phyloP scores from a whole-genome alignment of 2,329 filamentous ascomycete genomes.

The Sclerotinia nivalis region DNA sequence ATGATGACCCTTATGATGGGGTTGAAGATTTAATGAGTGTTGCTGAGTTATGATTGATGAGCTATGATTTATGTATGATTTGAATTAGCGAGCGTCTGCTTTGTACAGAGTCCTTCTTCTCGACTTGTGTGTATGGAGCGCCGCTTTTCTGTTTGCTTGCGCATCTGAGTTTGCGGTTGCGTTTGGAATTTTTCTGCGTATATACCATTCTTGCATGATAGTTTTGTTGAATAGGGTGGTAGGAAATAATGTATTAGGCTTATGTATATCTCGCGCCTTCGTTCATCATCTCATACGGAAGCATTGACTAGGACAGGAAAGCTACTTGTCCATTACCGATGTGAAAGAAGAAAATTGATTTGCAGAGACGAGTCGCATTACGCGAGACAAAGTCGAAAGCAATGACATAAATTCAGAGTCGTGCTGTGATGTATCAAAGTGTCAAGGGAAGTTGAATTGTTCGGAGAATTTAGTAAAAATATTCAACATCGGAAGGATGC shows the following conservation, averaged over 20 bases:
- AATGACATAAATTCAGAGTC: neutral
- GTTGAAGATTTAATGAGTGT: slow-evolving; percentile 24
- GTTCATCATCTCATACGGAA: neutral
- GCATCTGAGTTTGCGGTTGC: neutral
- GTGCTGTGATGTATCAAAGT: neutral
- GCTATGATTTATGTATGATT: slow-evolving; percentile 12
- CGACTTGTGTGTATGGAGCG: neutral
- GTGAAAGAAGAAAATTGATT: no score
- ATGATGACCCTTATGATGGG: slow-evolving; percentile 15
- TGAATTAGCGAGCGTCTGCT: neutral
- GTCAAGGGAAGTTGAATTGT: no score
- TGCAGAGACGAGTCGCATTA: no score
- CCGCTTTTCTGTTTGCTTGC: neutral
- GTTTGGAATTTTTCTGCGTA: neutral
- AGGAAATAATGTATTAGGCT: neutral
- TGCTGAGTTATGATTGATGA: slow-evolving; percentile 14
- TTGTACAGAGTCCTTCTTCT: neutral
- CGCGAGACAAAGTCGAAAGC: no score
- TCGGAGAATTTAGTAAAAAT: neutral
- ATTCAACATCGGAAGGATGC: neutral
- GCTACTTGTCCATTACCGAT: no score
- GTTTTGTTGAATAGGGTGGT: neutral
- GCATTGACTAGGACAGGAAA: no score
- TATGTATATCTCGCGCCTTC: neutral
- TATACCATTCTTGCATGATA: slow-evolving; percentile 19